These are phyloP conservation scores for Urochloa ruziziensis DNA, from an alignment of 176 grass and related monocot species.

Conservation along the genomic window DNA sequence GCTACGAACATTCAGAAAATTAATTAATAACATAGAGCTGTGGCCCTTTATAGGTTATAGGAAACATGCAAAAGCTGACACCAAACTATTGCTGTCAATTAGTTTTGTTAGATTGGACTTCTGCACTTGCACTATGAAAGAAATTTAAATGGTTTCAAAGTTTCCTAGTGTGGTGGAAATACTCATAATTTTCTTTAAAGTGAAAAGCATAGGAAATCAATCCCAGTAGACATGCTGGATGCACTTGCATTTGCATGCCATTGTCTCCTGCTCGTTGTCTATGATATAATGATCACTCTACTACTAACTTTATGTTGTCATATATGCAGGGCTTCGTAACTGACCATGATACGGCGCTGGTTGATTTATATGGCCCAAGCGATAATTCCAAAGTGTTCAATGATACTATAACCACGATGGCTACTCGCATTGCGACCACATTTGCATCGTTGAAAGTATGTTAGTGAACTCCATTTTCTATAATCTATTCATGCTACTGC, in stretches of 20 bases:
- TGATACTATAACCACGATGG: conserved; percentile 70
- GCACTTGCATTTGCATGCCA: conserved; percentile 7
- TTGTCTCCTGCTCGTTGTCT: not conserved
- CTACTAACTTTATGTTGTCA: conserved; percentile 12
- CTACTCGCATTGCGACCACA: conserved; percentile 76
- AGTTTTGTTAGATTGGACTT: conserved; percentile 5
- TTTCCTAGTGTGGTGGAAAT: conserved; percentile 13
- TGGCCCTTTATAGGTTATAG: conserved; percentile 4
- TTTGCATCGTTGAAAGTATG: conserved; percentile 93
- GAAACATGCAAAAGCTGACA: not conserved
- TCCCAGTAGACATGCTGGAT: not conserved
- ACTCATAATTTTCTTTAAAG: conserved; percentile 1
- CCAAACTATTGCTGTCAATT: not conserved
- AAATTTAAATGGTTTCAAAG: conserved; percentile 17
- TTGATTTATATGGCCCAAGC: conserved; percentile 66
- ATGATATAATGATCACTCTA: conserved; percentile 2
- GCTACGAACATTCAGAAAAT: not conserved
- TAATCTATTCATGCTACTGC: not conserved
- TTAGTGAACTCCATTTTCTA: conserved; percentile 16
- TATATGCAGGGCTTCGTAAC: conserved; percentile 74
- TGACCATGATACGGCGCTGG: conserved; percentile 84
- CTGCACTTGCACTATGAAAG: conserved; percentile 6
- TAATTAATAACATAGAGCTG: not conserved
- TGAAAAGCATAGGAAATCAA: conserved; percentile 6
- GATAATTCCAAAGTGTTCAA: conserved; percentile 69